Conservation (phyloP, 2,329 filamentous ascomycete species). For the Alternaria sp. region DNA sequence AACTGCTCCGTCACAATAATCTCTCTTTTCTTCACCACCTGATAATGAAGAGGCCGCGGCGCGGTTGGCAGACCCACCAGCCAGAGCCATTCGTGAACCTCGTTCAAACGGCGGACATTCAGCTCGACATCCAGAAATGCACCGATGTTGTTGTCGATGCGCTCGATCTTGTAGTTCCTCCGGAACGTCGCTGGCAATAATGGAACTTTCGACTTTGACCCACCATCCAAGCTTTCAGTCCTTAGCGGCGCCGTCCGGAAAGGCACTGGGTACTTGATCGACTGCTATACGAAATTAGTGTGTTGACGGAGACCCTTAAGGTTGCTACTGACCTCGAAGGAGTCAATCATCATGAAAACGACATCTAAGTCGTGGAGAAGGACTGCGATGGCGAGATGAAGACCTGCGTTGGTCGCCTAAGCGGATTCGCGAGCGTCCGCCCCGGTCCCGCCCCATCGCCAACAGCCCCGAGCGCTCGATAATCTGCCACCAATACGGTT, state of each 20-base stretch:
- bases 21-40: constrained; percentile 29
- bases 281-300: constrained; percentile 3
- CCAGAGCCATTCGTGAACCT: constrained; percentile 31
- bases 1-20: constrained; percentile 32
- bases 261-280: constrained; percentile 19
- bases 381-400: background rate
- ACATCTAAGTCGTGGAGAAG: background rate
- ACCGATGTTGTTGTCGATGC: constrained; percentile 21
- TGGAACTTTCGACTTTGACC: constrained; percentile 1
- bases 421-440: background rate
- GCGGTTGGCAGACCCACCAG: constrained; percentile 27
- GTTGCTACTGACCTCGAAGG: constrained; percentile 7
- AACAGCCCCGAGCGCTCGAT: background rate
- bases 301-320: background rate
- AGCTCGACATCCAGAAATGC: constrained; percentile 27
- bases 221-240: constrained; percentile 2
- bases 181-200: constrained; percentile 32
- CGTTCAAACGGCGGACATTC: constrained; percentile 26
- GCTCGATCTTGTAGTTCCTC: constrained; percentile 20
- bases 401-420: background rate
- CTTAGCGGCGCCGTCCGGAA: constrained; percentile 17
- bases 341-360: constrained; percentile 7
- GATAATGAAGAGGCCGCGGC: constrained; percentile 31
- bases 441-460: background rate
- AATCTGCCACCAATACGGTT: background rate